Evolutionary conservation across 2,329 filamentous ascomycete genomes (phyloP).

Genomic region (Venturia aucupariae): DNA sequence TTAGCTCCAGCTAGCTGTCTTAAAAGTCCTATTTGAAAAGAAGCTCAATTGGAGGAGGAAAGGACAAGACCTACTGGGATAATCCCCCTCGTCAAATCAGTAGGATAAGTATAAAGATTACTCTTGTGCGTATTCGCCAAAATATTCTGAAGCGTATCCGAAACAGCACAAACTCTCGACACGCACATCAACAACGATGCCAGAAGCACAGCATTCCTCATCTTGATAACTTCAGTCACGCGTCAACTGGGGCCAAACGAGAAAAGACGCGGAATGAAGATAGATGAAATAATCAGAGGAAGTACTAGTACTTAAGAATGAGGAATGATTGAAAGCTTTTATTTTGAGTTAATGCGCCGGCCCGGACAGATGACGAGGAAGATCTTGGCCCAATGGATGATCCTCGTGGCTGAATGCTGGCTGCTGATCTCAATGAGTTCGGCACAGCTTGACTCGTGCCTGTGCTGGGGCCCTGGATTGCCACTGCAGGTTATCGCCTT

Average conservation of each 20-base stretch:
- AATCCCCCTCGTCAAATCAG: conserved; percentile 51
- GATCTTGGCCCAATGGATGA: conserved; percentile 1
- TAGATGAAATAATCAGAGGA: not conserved
- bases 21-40: no score
- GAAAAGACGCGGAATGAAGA: not conserved
- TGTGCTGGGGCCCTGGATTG: not conserved
- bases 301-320: no score
- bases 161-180: conserved; percentile 27
- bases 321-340: not conserved
- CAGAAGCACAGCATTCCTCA: not conserved
- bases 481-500: not conserved
- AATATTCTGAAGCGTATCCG: conserved; percentile 45
- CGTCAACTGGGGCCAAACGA: no score
- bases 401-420: not conserved
- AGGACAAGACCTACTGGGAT: conserved; percentile 36
- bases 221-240: not conserved
- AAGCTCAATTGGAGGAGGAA: not conserved
- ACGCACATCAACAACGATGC: not conserved
- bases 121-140: conserved; percentile 44
- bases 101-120: conserved; percentile 49
- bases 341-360: not conserved
- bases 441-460: not conserved
- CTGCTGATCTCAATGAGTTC: not conserved
- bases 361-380: not conserved
- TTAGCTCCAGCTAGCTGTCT: not conserved